Base-by-base conservation (phyloP, 441 rosid species). In the Adansonia gregorii region DNA sequence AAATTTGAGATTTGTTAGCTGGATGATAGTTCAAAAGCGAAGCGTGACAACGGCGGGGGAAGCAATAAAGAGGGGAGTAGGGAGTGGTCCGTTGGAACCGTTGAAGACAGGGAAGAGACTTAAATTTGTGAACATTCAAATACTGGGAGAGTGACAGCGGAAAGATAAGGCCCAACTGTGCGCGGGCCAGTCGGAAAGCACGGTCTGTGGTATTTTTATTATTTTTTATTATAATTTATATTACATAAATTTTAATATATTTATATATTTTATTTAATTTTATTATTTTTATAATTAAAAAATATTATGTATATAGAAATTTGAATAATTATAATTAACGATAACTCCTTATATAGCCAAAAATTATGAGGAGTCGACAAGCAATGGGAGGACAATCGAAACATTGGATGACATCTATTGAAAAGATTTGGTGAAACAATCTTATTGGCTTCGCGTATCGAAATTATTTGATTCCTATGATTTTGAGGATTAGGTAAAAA, bases 81-180 rank as follows among this genome's bases (percentile, higher is more conserved):
- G 51, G 31, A 64, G 31, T 60, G 74, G 59, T 39, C 77, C 83
- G 82, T 81, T 79, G 70, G 82, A 56, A 79, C 59, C 59, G 81
- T 67, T 31, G 77, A 58, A 9, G 51, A 12, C 14, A 63, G 73
- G 65, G 71, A 55, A 66, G 75, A 49, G 68, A 20, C 71, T 17
- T 6, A 12, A 1, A 51, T 3, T 80, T 86, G 89, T 86, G 86
- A 88, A 89, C 88, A 73, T 90, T 90, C 92, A 72, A 87, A 89
- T 67, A 81, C 48, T 61, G 72, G 80, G 56, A 58, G 78, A 73
- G 81, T 71, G 85, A 78, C 73, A 73, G 24, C 6, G n/a, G 64
- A 4, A 22, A 10, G 6, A 2, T 4, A 17, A 22, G n/a, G 14
- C 6, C 9, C 14, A 3, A 7, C 58, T 22, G 82, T 68, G 85